Conservation (phyloP, 768 basidiomycete genomes). For the Xanthoconium purpureum region DNA sequence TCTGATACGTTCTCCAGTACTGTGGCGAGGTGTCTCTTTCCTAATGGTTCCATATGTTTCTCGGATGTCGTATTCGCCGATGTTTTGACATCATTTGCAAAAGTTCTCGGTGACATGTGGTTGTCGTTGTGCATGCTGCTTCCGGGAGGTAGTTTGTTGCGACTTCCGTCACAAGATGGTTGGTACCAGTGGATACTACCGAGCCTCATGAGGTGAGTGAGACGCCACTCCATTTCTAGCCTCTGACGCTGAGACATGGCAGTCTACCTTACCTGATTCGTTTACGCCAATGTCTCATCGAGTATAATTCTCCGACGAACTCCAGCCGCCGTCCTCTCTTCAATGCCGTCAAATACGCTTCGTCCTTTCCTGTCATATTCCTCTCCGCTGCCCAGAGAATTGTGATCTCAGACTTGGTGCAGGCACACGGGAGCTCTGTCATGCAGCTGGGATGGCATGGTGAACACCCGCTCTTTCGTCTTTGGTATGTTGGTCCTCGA, state of each 20-base stretch:
- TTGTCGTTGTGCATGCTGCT: slow-evolving; percentile 84
- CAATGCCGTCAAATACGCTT: slow-evolving; percentile 95
- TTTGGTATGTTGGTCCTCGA: slow-evolving; percentile 60
- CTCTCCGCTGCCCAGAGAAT: slow-evolving; percentile 87
- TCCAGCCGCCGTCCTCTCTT: slow-evolving; percentile 69
- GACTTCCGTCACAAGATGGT: slow-evolving; percentile 58
- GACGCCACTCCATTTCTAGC: slow-evolving; percentile 9
- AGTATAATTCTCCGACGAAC: slow-evolving; percentile 65
- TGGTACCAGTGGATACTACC: slow-evolving; percentile 76
- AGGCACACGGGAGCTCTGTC: slow-evolving; percentile 44
- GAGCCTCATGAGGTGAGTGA: slow-evolving; percentile 85
- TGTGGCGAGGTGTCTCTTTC: slow-evolving; percentile 69
- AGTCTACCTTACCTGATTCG: slow-evolving; percentile 88
- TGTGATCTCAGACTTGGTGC: slow-evolving; percentile 57
- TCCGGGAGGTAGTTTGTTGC: slow-evolving; percentile 72
- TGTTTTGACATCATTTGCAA: slow-evolving; percentile 94
- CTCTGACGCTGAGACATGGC: slow-evolving; percentile 9
- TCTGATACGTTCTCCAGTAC: slow-evolving; percentile 44
- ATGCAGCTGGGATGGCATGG: slow-evolving; percentile 60
- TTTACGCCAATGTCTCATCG: slow-evolving; percentile 90
- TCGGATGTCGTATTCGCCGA: slow-evolving; percentile 93
- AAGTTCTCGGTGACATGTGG: slow-evolving; percentile 94
- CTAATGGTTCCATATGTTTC: slow-evolving; percentile 71
- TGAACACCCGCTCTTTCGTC: slow-evolving; percentile 73
- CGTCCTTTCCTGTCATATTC: slow-evolving; percentile 94